Evolutionary conservation across 805 yeast species (phyloP), one percentile per base, ranked within the genome.

Genomic region (Spathaspora passalidarum): DNA sequence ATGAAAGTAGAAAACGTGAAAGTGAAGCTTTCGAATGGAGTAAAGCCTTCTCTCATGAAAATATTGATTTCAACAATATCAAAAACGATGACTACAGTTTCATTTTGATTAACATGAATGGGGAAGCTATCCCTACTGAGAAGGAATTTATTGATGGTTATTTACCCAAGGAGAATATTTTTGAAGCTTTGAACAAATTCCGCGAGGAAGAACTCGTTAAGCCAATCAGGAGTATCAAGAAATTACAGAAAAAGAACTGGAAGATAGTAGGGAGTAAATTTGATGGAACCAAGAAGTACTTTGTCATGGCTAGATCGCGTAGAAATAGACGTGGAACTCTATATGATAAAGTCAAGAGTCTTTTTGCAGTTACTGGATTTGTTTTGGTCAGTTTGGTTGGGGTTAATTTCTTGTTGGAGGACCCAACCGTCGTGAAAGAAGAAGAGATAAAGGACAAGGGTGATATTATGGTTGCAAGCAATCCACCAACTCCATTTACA

Each of bases 1-100:
- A 73, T 32, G 78, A 78, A 47, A 65, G 66, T 32, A 55, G 66
- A 35, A 79, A 78, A 54, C 70, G 81, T 32, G 76, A 75, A 40
- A 56, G 65, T 32, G 69, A 71, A 35, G 82, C 84, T 0, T 79
- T 65, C 48, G 84, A 80, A 44, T 78, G 80, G 78, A 69, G 78
- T 35, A 65, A 54, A 32, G 62, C 68, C 36, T 61, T 65, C 52
- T 23, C 39, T 14, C 38, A 26, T 20, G 38, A 44, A 7, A 25
- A 5, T 2, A 38, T 23, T 19, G 29, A 25, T 5, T 34, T 35
- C 18, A 37, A 18, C 20, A 38, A 40, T 22, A 22, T 36, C 37
- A 18, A 47, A 38, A 42, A 40, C 6, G 36, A 51, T 4, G 37
- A 51, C n/a, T 37, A 49, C 16, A 62, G 67, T 43, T 72, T 58